These are phyloP conservation scores for Pseudomassariella vexata DNA, from an alignment of 2,329 filamentous ascomycete species.

Conservation along the genomic window DNA sequence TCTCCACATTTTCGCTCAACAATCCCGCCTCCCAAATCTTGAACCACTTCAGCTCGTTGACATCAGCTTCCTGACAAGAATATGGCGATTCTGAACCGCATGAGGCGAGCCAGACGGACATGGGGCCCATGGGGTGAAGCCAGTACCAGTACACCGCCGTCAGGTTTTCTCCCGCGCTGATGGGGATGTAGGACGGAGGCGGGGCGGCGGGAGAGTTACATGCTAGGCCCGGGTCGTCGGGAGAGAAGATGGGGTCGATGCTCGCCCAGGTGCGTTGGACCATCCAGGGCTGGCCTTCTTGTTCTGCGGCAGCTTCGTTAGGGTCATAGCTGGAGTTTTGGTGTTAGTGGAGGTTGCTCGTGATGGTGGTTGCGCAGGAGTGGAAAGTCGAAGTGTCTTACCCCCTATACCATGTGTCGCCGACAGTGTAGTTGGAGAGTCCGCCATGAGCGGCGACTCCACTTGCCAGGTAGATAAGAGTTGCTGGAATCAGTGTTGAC, in stretches of 20 bases:
- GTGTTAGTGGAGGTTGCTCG: neutral
- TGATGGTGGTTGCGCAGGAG: neutral
- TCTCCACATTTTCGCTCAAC: conserved; percentile 24
- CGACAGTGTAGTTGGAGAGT: conserved; percentile 33
- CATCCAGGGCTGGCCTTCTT: conserved; percentile 31
- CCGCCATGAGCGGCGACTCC: conserved; percentile 28
- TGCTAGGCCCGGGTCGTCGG: conserved; percentile 25
- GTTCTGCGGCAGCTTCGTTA: conserved; percentile 19
- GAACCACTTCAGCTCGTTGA: conserved; percentile 28
- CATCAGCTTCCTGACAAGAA: conserved; percentile 20
- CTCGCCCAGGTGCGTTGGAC: conserved; percentile 29
- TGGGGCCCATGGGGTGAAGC: conserved; percentile 34
- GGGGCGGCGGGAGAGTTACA: conserved; percentile 30
- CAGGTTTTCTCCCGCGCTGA: conserved; percentile 27
- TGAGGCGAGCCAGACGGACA: conserved; percentile 31
- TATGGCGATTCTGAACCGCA: conserved; percentile 21
- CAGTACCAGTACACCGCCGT: conserved; percentile 35
- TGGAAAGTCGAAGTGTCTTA: conserved; percentile 13
- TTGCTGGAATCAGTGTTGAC: conserved; percentile 7
- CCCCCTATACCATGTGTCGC: conserved; percentile 34
- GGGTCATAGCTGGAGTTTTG: conserved; percentile 26
- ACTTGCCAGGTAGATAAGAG: conserved; percentile 10
- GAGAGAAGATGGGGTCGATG: conserved; percentile 31
- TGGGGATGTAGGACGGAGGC: conserved; percentile 29
- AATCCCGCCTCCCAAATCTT: conserved; percentile 34